phyloP scores from a whole-genome alignment of 306 rosid species.

The Vachellia collinsii region DNA sequence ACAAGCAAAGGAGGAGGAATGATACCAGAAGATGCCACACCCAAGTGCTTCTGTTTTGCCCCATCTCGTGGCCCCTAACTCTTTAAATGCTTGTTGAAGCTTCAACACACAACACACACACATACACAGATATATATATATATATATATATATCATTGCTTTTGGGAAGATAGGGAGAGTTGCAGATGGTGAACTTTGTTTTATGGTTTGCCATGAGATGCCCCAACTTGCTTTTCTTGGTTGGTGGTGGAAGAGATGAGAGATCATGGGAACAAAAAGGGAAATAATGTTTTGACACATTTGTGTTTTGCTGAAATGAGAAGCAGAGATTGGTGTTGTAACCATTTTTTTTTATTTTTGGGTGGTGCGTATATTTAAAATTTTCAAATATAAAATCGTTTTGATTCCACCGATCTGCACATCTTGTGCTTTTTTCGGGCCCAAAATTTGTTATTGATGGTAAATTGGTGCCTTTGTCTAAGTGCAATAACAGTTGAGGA shows the following conservation, averaged over 20 bases:
- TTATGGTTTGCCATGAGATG: not conserved
- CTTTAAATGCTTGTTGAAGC: not conserved
- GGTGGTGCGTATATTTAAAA: not conserved
- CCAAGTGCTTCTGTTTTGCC: conserved; percentile 56
- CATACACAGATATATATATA: not conserved
- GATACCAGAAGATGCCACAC: conserved; percentile 56
- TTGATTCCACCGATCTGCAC: not conserved
- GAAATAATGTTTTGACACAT: not conserved
- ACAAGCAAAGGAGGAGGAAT: conserved; percentile 80
- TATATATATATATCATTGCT: not conserved
- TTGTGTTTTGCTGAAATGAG: not conserved
- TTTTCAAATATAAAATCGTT: not conserved
- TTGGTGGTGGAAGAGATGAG: not conserved
- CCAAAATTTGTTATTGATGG: not conserved
- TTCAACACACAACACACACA: not conserved
- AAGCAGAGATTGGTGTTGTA: not conserved
- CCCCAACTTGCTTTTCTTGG: not conserved
- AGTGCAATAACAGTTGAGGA: not conserved
- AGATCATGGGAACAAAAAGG: not conserved
- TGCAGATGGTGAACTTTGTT: conserved; percentile 13
- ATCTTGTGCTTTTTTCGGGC: not conserved
- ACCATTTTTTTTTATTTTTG: not conserved
- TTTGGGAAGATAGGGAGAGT: not conserved
- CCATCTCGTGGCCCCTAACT: conserved; percentile 61
- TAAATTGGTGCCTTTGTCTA: not conserved